Evolutionary conservation across 2,329 filamentous ascomycete genomes (phyloP), one percentile per base, ranked within the genome.

Genomic region (Metarhizium robertsii): DNA sequence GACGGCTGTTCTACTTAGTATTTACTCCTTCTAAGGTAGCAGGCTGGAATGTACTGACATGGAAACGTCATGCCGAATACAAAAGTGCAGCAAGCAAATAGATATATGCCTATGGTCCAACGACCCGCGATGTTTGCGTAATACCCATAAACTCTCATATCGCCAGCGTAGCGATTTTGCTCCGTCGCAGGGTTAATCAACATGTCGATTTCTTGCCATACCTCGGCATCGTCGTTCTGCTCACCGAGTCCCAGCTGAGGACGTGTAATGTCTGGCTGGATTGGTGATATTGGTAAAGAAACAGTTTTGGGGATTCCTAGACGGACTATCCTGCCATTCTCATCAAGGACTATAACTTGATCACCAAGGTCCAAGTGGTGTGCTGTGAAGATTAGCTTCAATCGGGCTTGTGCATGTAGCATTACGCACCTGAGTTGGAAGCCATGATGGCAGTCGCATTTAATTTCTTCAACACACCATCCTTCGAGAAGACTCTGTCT

Each of bases 401-500:
- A 32, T 8, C 20, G 4, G 20, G 6, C 18, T 32, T n/a, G 16
- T n/a, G 29, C n/a, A 8, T 20, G n/a, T 10, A 25, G 16, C 16
- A 16, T 6, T 8, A 50, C 47, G 34, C 2, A 50, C 47, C 32
- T 4, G 47, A 50, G 47, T 50, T 50, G 13, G 32, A 32, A 32
- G 47, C 20, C 47, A 50, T 32, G 16, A 50, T 32, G 29, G 34
- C 47, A 18, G 47, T 50, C 1, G 58, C 47, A 2, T 57, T 56
- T 14, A 61, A 54, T 11, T 55, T 56, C 43, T 55, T 58, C 6
- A 69, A 54, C 6, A 74, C 51, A 0, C 71, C 69, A 25, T 62
- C 61, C 2, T 43, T 38, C 1, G 68, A 65, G 53, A 75, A 71
- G 0, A 74, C 67, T 1, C 62, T 61, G 0, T 64, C 59, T 40